These are phyloP conservation scores for Colletotrichum sp. DNA, from an alignment of 2,329 filamentous ascomycete genomes.

Conservation along the genomic window DNA sequence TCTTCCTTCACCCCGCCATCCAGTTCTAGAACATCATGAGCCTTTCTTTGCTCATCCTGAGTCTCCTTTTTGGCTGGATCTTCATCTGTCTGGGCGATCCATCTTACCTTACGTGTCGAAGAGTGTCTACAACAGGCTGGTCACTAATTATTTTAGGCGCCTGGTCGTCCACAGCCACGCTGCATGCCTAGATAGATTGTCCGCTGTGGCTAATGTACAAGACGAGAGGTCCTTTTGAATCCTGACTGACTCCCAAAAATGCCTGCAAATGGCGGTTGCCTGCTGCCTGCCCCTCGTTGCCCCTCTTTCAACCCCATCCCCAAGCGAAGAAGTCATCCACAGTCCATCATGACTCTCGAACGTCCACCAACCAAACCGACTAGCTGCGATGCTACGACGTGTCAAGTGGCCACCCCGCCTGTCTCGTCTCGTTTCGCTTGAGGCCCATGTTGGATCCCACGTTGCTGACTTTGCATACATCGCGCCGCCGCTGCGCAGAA, in stretches of 20 bases:
- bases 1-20: neutral
- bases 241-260: neutral
- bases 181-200: neutral
- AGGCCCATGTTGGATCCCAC: slow-evolving; percentile 1
- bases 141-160: too few species aligned
- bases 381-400: neutral
- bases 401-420: neutral
- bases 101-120: too few species aligned
- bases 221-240: neutral
- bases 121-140: neutral
- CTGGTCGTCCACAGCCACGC: neutral
- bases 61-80: neutral
- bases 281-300: neutral
- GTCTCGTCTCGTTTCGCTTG: neutral
- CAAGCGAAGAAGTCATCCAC: neutral
- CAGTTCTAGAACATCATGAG: neutral
- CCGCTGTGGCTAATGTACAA: neutral
- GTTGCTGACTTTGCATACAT: neutral
- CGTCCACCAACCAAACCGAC: neutral
- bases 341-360: neutral
- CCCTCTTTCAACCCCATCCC: neutral
- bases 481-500: neutral
- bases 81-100: neutral
- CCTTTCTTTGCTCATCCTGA: neutral
- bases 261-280: neutral